phyloP scores from a whole-genome alignment of 805 yeast species.

The Candida insectorum region DNA sequence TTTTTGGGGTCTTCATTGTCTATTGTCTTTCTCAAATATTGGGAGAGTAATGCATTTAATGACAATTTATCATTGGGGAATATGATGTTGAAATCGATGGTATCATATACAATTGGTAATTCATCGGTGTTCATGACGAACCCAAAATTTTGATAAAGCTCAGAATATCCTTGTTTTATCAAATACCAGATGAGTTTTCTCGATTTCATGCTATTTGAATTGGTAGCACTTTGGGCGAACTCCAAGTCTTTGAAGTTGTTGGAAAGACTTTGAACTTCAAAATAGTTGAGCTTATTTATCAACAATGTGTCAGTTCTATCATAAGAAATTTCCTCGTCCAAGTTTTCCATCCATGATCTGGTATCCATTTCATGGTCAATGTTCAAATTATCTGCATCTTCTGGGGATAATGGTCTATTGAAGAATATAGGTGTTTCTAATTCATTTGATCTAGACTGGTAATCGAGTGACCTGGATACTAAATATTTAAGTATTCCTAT shows the following conservation, averaged over 20 bases:
- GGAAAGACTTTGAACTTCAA: conserved; percentile 22
- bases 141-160: conserved; percentile 9
- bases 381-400: no score
- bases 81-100: conserved; percentile 2
- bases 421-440: no score
- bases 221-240: conserved; percentile 11
- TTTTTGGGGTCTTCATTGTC: no score
- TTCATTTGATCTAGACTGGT: no score
- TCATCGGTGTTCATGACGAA: conserved; percentile 2
- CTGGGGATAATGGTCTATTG: no score
- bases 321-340: conserved; percentile 12
- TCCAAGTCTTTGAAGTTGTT: conserved; percentile 20
- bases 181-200: conserved; percentile 29
- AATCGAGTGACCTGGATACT: no score
- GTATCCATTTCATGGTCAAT: not conserved
- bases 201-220: conserved; percentile 23
- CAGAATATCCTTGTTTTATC: conserved; percentile 21
- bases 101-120: not conserved
- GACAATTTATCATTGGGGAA: conserved; percentile 12
- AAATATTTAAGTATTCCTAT: conserved; percentile 27
- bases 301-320: conserved; percentile 6
- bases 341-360: conserved; percentile 13
- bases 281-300: conserved; percentile 14
- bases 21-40: no score
- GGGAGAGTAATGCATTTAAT: conserved; percentile 17